Base-by-base conservation (phyloP, 495 filamentous ascomycete species). In the Talaromyces ruber region DNA sequence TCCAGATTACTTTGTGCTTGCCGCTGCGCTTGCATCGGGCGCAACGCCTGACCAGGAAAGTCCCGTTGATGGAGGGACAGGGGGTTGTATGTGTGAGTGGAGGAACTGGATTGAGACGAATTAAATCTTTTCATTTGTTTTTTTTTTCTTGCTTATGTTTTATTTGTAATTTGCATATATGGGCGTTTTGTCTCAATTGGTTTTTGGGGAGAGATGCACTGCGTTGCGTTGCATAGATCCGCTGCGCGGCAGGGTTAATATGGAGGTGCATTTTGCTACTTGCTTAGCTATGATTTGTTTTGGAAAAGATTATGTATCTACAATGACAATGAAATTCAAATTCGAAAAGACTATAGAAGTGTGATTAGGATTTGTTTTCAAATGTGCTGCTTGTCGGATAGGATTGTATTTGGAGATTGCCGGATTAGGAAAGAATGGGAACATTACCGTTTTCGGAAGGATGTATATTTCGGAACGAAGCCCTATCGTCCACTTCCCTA, bases 81-180 rank as follows among this genome's bases (percentile, higher is more conserved):
- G 90, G 7, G 90, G 89, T 0, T 95, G 91, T 74, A 72, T 65
- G 61, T 95, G 91, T 67, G 73, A 82, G 68, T 95, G 89, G 84
- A 76, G 77, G 65, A 94, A 94, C 69, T 95, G 72, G 72, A 65
- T 74, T 50, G 32, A 37, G n/a, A 21, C 3, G 47, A 24, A 37
- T 59, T 59, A 24, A 59, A n/a, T n/a, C n/a, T 59, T 59, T 58
- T 32, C 18, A 21, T 47, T 21, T 34, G 28, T 25, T 21, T 14
- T 29, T 30, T 57, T 30, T 11, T 30, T 55, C 3, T 16, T 54
- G 2, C 4, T 55, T 55, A 32, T 14, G 6, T 29, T 25, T 34
- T 2, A 18, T 28, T 53, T 26, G 25, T 14, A 24, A 9, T 53
- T 1, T 47, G 43, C 43, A 47, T 47, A 9, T 47, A 9, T 0